These are phyloP conservation scores for Coemansia sp. DNA, from an alignment of 192 early-diverging fungal genomes.

Conservation along the genomic window DNA sequence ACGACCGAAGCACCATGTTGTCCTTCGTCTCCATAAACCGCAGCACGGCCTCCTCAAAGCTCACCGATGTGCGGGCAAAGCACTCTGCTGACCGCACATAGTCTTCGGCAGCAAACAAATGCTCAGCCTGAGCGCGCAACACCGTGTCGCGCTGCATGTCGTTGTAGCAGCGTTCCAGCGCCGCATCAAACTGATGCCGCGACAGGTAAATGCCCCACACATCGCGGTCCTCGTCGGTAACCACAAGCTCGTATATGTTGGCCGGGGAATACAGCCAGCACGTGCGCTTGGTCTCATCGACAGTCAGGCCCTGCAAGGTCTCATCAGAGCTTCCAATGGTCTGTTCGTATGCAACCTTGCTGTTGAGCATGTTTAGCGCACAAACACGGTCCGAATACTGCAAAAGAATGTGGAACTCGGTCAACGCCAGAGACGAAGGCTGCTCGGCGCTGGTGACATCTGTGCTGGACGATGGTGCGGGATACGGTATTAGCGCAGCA, in stretches of 20 bases:
- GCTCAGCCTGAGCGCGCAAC: constrained; percentile 81
- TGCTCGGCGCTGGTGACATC: constrained; percentile 47
- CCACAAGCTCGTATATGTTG: constrained; percentile 84
- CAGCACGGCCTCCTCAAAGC: constrained; percentile 91
- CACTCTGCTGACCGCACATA: constrained; percentile 79
- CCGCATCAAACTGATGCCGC: constrained; percentile 77
- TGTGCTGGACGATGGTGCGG: constrained; percentile 27
- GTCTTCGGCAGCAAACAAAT: constrained; percentile 72
- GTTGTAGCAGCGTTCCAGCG: constrained; percentile 72
- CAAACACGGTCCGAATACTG: constrained; percentile 76
- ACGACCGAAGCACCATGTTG: constrained; percentile 72
- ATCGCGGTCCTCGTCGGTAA: constrained; percentile 90
- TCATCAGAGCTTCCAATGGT: constrained; percentile 61
- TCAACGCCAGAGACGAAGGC: constrained; percentile 77
- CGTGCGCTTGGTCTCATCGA: constrained; percentile 78
- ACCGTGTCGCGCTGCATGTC: constrained; percentile 76
- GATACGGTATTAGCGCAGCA: constrained; percentile 82
- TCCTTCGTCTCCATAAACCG: constrained; percentile 73
- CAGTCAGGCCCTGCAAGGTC: constrained; percentile 63
- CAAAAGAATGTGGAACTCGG: constrained; percentile 86
- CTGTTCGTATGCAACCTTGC: constrained; percentile 83
- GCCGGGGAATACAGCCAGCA: constrained; percentile 90
- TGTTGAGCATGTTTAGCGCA: constrained; percentile 78
- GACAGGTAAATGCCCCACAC: constrained; percentile 90
- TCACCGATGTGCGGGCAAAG: constrained; percentile 74